These are phyloP conservation scores for Phaeoacremonium minimum DNA, from an alignment of 2,329 filamentous ascomycete genomes.

Conservation along the genomic window DNA sequence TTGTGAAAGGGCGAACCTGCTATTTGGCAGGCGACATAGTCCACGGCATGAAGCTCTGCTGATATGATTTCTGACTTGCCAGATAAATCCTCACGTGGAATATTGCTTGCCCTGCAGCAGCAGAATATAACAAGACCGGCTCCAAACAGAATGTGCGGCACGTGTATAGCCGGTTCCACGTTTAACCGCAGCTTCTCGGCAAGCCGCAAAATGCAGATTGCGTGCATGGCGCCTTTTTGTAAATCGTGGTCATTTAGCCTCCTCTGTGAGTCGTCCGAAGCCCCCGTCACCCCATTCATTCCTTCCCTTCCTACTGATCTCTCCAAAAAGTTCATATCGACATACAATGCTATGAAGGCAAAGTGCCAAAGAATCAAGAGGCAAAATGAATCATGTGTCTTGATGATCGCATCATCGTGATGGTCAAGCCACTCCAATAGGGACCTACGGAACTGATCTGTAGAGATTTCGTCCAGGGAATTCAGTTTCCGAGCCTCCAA, in stretches of 20 bases:
- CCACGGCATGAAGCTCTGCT: not conserved
- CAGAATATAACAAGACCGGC: not conserved
- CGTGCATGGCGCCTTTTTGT: not conserved
- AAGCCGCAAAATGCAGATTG: not conserved
- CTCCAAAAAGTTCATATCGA: not conserved
- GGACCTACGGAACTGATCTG: not conserved
- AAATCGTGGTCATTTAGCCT: not conserved
- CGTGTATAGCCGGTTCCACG: not conserved
- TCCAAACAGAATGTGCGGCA: not conserved
- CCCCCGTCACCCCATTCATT: not conserved
- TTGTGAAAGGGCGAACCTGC: too few species aligned
- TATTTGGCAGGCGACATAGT: not conserved
- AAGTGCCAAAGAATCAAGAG: not conserved
- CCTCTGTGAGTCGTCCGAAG: not conserved
- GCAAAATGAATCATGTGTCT: not conserved
- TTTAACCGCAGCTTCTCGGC: not conserved
- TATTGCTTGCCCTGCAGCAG: not conserved
- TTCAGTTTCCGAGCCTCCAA: not conserved
- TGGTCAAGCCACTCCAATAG: not conserved
- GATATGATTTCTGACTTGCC: not conserved
- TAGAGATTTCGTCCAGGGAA: not conserved
- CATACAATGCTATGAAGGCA: not conserved
- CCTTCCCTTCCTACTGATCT: not conserved
- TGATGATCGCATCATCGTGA: not conserved
- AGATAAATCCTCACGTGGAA: not conserved